A percentile compares a stretch with the other conserved stretches of the same genome.
Conservation (phyloP, 1,139 yeast genomes). For the Waltiozyma solani region DNA sequence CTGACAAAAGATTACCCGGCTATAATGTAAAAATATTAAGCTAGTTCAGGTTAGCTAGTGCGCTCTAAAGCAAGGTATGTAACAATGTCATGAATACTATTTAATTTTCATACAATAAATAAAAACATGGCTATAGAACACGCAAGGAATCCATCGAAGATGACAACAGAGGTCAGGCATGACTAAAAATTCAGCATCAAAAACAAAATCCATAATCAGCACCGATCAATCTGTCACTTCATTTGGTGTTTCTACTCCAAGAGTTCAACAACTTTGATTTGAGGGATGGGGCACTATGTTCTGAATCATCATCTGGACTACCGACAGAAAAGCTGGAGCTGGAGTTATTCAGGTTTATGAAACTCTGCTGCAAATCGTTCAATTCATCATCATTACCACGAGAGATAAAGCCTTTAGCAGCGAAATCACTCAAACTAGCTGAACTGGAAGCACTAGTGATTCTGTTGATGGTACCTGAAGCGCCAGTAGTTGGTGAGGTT, state of each 20-base stretch:
- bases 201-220: too few relatives aligned
- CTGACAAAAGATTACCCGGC: too few relatives aligned
- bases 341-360: conserved; percentile 7
- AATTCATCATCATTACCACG: conserved; percentile 15
- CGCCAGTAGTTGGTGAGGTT: neutral
- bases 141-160: too few relatives aligned
- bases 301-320: neutral
- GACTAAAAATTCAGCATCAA: too few relatives aligned
- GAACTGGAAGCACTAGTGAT: conserved; percentile 19
- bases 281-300: neutral
- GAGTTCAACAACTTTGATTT: conserved; percentile 8
- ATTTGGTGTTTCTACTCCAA: conserved; percentile 16
- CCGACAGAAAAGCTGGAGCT: neutral
- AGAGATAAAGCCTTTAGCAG: conserved; percentile 30
- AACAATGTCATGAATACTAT: too few relatives aligned
- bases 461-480: conserved; percentile 19
- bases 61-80: too few relatives aligned
- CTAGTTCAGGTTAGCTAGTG: too few relatives aligned
- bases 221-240: too few relatives aligned
- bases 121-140: too few relatives aligned
- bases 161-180: too few relatives aligned
- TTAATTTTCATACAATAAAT: too few relatives aligned
- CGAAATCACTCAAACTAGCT: conserved; percentile 39
- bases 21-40: too few relatives aligned
- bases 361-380: conserved; percentile 12